Evolutionary conservation across 1,284 basidiomycete species (phyloP), one percentile per base, ranked within the genome.

Genomic region (Microbotryum silenes-acaulis): DNA sequence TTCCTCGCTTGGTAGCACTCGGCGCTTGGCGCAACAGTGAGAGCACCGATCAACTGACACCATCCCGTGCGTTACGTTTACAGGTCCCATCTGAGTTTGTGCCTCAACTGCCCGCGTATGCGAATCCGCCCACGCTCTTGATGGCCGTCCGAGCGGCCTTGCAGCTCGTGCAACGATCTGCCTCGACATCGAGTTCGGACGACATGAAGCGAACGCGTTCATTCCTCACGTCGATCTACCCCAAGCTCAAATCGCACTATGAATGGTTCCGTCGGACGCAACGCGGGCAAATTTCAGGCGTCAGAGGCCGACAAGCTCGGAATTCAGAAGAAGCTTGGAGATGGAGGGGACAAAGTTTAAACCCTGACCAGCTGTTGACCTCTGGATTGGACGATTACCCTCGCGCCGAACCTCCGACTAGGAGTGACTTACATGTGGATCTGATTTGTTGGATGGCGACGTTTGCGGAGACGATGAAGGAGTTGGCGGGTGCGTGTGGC

Each of bases 321-420:
- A 89, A 88, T n/a, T 81, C 87, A 57, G 84, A 83, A 2, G 92
- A 97, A 75, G 92, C 83, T 0, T 97, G 93, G 76, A 82, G 92
- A 54, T 97, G 92, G 93, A 83, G 92, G 46, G 92, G 92, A 20
- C 81, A 92, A 45, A 88, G 88, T 8, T 7, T 31, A 31, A 31
- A 31, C 29, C 81, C 85, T 70, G 80, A 81, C 52, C 92, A 96
- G 76, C 88, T 97, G 27, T 77, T 97, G 58, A 94, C 93, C 0
- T 91, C 88, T 70, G 92, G 92, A 0, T 85, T 97, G 82, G 92
- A 97, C 74, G 92, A 97, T 76, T 97, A 92, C 75, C 92, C 92
- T 14, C 82, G 92, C 57, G 91, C 79, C 0, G 70, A 83, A 14
- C 83, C 85, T 33, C 86, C 92, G 10, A 90, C 93, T 72, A 81